These are phyloP conservation scores for Herpomyces periplanetae DNA, from an alignment of 2,329 filamentous ascomycete species.

Conservation along the genomic window DNA sequence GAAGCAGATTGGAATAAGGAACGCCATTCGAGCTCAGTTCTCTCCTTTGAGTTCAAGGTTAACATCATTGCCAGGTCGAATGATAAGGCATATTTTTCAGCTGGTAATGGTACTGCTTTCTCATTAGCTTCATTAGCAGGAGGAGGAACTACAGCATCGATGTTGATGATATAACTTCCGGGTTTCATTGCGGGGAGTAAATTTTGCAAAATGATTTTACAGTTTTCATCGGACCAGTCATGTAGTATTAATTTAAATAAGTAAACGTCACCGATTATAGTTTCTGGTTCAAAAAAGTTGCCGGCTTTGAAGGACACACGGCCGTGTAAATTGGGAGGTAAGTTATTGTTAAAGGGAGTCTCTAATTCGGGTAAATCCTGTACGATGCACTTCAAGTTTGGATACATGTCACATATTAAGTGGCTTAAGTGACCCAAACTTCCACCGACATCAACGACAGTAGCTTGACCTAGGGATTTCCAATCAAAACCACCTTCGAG, in stretches of 20 bases:
- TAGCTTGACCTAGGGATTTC: constrained; percentile 1
- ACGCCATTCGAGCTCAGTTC: constrained; percentile 11
- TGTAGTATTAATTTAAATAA: constrained; percentile 19
- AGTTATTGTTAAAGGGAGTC: too few species aligned
- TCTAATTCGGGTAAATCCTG: constrained; percentile 1
- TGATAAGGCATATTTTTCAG: too few species aligned
- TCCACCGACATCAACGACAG: constrained; percentile 2
- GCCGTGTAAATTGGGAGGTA: constrained; percentile 4
- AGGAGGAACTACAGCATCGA: too few species aligned
- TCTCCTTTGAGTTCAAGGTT: constrained; percentile 12
- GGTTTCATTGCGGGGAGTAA: constrained; percentile 16
- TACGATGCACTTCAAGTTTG: constrained; percentile 1
- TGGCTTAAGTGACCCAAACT: constrained; percentile 1
- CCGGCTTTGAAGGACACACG: too few species aligned
- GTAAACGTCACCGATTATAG: constrained; percentile 15
- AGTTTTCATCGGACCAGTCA: constrained; percentile 17
- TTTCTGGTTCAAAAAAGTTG: constrained; percentile 18
- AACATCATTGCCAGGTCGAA: constrained; percentile 14
- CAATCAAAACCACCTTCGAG: constrained; percentile 1
- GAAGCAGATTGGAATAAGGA: constrained; percentile 10
- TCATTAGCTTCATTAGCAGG: too few species aligned
- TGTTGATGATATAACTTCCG: constrained; percentile 11
- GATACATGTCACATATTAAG: neutral
- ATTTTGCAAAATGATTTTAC: constrained; percentile 11
- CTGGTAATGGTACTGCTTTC: too few species aligned